A percentile compares a stretch with the other conserved stretches of the same genome.
phyloP scores from a whole-genome alignment of 352 stramenopile genomes.

The Globisporangium acanthophoron region DNA sequence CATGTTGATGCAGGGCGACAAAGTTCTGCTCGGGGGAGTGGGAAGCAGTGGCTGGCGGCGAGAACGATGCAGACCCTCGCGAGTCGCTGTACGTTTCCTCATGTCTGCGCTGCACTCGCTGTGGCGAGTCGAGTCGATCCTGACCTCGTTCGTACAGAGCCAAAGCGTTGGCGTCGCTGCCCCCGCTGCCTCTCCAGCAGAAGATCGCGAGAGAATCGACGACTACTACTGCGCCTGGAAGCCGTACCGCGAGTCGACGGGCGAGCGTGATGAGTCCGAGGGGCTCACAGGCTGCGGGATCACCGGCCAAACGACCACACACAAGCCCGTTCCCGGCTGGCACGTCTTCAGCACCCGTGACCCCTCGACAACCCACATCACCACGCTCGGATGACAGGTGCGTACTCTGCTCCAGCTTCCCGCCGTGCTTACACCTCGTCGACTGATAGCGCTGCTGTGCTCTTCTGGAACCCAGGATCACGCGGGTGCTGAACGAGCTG shows the following conservation, averaged over 20 bases:
- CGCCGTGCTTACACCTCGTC: background rate
- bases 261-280: background rate
- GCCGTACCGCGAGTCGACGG: background rate
- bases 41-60: slow-evolving; percentile 27
- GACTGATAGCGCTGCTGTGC: background rate
- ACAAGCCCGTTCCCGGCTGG: slow-evolving; percentile 14
- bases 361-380: slow-evolving; percentile 13
- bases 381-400: slow-evolving; percentile 27
- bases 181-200: slow-evolving; percentile 4
- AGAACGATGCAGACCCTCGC: background rate
- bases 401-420: background rate
- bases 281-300: slow-evolving; percentile 5
- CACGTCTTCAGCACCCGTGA: slow-evolving; percentile 4
- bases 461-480: slow-evolving; percentile 28
- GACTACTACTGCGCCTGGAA: background rate
- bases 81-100: slow-evolving; percentile 4
- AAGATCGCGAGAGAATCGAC: background rate
- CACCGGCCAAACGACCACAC: slow-evolving; percentile 7
- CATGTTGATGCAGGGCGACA: slow-evolving; percentile 18
- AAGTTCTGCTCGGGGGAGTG: slow-evolving; percentile 30
- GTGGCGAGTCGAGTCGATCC: background rate
- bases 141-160: background rate
- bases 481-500: slow-evolving; percentile 46
- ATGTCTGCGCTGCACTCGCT: background rate
- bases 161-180: slow-evolving; percentile 12